phyloP scores from a whole-genome alignment of 2,329 filamentous ascomycete genomes.

The Septoria linicola region DNA sequence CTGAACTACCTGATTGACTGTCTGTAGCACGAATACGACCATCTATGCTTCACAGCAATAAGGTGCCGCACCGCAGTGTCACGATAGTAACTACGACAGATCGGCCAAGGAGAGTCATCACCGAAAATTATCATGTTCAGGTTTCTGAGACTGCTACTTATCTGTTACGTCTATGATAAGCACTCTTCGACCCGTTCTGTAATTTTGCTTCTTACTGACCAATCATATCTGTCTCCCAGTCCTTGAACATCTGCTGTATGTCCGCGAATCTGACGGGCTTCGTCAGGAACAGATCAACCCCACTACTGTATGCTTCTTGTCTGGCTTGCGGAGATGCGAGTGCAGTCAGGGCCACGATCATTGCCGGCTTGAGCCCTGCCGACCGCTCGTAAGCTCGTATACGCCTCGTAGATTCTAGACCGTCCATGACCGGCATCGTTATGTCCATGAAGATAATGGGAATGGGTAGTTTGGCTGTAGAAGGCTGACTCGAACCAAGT shows the following conservation, averaged over 20 bases:
- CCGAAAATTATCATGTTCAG: too few relatives aligned
- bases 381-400: constrained; percentile 32
- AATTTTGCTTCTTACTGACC: too few relatives aligned
- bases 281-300: constrained; percentile 35
- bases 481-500: not conserved
- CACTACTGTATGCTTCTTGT: constrained; percentile 32
- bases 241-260: constrained; percentile 10
- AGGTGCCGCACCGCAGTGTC: too few relatives aligned
- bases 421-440: constrained; percentile 39
- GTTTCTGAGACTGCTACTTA: too few relatives aligned
- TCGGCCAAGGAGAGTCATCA: too few relatives aligned
- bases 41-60: too few relatives aligned
- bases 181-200: too few relatives aligned
- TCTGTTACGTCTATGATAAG: too few relatives aligned
- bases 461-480: not conserved
- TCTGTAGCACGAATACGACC: too few relatives aligned
- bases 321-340: constrained; percentile 28
- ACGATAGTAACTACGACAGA: too few relatives aligned
- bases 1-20: too few relatives aligned
- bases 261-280: constrained; percentile 26
- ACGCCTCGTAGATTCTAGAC: constrained; percentile 32
- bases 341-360: constrained; percentile 35
- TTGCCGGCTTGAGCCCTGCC: constrained; percentile 21
- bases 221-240: constrained; percentile 7
- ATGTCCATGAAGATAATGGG: constrained; percentile 50